phyloP scores from a whole-genome alignment of 2,329 filamentous ascomycete species.

The Tolypocladium tropicale region DNA sequence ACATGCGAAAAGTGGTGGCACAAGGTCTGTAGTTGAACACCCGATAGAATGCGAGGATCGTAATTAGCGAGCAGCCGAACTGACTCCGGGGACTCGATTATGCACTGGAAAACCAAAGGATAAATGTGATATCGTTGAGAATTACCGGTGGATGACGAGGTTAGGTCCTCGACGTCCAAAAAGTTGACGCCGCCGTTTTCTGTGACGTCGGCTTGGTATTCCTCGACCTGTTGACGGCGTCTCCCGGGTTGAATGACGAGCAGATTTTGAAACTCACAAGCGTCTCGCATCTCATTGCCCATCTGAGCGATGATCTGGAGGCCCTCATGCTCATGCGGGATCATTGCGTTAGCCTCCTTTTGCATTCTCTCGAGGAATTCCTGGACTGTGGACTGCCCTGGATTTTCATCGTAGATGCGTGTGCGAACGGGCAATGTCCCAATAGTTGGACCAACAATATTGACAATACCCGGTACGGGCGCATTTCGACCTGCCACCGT shows the following conservation, averaged over 20 bases:
- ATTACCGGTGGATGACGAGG: not conserved
- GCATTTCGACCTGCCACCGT: constrained; percentile 14
- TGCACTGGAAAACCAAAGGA: not conserved
- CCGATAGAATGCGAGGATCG: not conserved
- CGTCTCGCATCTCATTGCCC: not conserved
- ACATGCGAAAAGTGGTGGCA: constrained; percentile 3
- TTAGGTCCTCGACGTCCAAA: not conserved
- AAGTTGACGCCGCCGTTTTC: not conserved
- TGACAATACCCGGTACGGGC: constrained; percentile 10
- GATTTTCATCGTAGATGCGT: not conserved
- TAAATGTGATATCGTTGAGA: not conserved
- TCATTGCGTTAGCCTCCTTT: constrained; percentile 7
- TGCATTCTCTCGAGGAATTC: constrained; percentile 9
- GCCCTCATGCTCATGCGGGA: constrained; percentile 8
- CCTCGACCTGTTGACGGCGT: not conserved
- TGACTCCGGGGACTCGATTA: not conserved
- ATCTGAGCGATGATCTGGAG: constrained; percentile 6
- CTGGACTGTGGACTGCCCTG: constrained; percentile 3
- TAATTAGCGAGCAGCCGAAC: not conserved
- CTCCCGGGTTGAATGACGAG: not conserved
- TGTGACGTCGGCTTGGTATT: not conserved
- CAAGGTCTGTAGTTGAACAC: not conserved
- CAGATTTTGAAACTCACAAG: constrained; percentile 2
- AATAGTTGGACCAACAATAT: constrained; percentile 11
- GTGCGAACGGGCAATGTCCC: constrained; percentile 9